Evolutionary conservation across 805 yeast genomes (phyloP), one percentile per base, ranked within the genome.

Genomic region (Isabelozyma gotoi): DNA sequence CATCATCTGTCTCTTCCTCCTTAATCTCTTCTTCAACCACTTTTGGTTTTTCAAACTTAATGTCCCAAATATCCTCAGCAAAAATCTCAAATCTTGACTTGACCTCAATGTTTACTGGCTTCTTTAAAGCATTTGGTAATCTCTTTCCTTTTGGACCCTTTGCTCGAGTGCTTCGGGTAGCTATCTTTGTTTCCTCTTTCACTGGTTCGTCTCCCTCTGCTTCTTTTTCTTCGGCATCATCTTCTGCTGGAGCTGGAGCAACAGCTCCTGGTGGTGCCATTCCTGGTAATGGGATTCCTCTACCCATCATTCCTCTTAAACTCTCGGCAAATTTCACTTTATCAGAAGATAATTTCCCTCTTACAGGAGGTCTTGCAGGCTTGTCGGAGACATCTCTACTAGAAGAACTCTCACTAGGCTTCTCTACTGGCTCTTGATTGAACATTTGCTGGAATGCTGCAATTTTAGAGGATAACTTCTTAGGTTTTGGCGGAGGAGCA

Each of bases 361-460:
- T 38, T 16, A 7, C 11, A 14, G 31, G 31, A 17, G 36, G 3
- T 16, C 18, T 32, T 6, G 18, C 11, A n/a, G 17, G 17, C 19
- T 29, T 29, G 7, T 36, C 33, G n/a, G 33, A 17, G 20, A 29
- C 14, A 5, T 36, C 14, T 38, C 36, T 31, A 14, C 19, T 34
- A 15, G 34, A 34, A 8, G 43, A 19, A 6, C 38, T 4, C 18
- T 14, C 37, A 7, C 7, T 21, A 11, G 39, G 33, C n/a, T 14
- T 37, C 31, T 33, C 37, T 27, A 36, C 33, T 3, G 62, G 47
- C 14, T 53, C 53, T 42, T 62, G 66, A 39, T 77, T 78, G 42
- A 86, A 69, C 85, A 84, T 80, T 55, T 84, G 85, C 56, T 86
- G 95, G 60, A 86, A 86, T 0, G 90, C 90, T 1, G 91, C 90